A percentile compares a stretch with the other conserved stretches of the same genome.
phyloP scores from a whole-genome alignment of 2,329 filamentous ascomycete species.

The Nothophaeocryptopus gaeumannii region DNA sequence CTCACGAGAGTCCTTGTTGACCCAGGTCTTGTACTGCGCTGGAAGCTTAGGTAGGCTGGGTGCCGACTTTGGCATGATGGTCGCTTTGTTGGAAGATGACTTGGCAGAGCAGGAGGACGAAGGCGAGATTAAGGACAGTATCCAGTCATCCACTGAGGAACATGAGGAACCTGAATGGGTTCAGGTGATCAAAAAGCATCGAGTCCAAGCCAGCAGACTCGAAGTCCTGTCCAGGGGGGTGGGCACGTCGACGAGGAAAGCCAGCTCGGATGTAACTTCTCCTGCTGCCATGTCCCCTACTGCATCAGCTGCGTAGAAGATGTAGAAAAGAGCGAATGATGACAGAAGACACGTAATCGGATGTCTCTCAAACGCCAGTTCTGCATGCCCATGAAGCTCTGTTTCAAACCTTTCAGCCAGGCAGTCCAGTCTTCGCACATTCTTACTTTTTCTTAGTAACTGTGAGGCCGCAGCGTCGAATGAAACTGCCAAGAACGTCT shows the following conservation, averaged over 20 bases:
- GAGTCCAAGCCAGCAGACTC: constrained; percentile 67
- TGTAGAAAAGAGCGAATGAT: too few species aligned
- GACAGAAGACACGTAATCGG: too few species aligned
- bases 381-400: too few species aligned
- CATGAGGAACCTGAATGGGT: constrained; percentile 69
- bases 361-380: too few species aligned
- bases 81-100: constrained; percentile 61
- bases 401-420: too few species aligned
- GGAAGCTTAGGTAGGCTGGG: constrained; percentile 85
- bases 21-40: constrained; percentile 89
- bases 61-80: constrained; percentile 86
- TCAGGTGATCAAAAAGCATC: constrained; percentile 82
- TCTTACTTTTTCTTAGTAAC: too few species aligned
- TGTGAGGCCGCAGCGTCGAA: too few species aligned
- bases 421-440: too few species aligned
- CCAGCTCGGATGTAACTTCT: constrained; percentile 58
- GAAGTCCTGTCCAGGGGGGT: constrained; percentile 36
- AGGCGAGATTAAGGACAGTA: constrained; percentile 56
- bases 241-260: constrained; percentile 27
- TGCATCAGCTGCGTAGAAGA: neutral
- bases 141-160: constrained; percentile 39
- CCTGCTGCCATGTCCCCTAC: constrained; percentile 17
- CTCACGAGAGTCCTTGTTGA: constrained; percentile 81
- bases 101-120: constrained; percentile 46
- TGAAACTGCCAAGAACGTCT: too few species aligned